phyloP scores from a whole-genome alignment of 1,284 basidiomycete genomes.

The Sporisorium scitamineum region DNA sequence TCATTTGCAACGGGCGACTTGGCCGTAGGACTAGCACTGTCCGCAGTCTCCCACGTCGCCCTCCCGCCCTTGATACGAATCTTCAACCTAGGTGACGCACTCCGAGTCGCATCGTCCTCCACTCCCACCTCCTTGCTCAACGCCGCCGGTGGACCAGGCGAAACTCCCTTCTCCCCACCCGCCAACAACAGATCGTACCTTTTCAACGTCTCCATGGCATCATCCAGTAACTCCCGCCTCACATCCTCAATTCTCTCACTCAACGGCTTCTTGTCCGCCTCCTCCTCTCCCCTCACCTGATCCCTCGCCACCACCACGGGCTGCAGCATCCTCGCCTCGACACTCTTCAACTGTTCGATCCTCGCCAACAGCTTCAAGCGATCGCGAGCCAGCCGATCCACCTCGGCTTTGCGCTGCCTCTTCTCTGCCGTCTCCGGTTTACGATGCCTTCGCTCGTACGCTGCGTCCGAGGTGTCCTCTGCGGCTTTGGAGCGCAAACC shows the following conservation, averaged over 20 bases:
- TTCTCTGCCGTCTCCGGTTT: constrained; percentile 89
- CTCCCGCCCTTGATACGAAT: constrained; percentile 39
- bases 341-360: constrained; percentile 82
- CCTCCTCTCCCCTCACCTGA: constrained; percentile 26
- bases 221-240: constrained; percentile 51
- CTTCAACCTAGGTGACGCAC: constrained; percentile 39
- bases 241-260: constrained; percentile 47
- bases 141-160: constrained; percentile 18
- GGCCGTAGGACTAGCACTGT: constrained; percentile 22
- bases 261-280: constrained; percentile 13
- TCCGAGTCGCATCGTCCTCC: constrained; percentile 15
- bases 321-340: constrained; percentile 73
- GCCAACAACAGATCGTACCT: constrained; percentile 55
- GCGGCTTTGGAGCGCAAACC: constrained; percentile 45
- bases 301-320: constrained; percentile 55
- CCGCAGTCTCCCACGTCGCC: constrained; percentile 30
- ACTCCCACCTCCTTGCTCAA: constrained; percentile 10
- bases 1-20: not conserved
- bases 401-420: constrained; percentile 83
- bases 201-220: constrained; percentile 50
- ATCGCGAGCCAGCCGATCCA: constrained; percentile 88
- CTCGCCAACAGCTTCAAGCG: constrained; percentile 89
- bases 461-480: constrained; percentile 82
- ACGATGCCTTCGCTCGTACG: constrained; percentile 85
- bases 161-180: constrained; percentile 18